Conservation (phyloP, 2,329 filamentous ascomycete species). For the Curvularia eragrostidis region DNA sequence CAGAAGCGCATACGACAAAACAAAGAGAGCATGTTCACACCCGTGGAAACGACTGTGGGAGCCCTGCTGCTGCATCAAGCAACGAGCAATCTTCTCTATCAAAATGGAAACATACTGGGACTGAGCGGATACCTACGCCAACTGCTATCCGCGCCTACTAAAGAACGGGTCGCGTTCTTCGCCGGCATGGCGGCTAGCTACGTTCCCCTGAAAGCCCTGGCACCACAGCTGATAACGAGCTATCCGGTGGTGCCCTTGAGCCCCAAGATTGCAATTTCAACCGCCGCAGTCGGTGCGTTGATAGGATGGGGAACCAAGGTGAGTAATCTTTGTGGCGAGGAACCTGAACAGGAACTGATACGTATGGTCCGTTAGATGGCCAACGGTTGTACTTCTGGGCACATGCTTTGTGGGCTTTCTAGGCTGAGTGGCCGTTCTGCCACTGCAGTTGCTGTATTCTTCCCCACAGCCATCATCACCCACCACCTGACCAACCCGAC, state of each 20-base stretch:
- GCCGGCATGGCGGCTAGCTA: conserved; percentile 56
- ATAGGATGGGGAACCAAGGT: conserved; percentile 63
- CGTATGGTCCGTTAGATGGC: conserved; percentile 24
- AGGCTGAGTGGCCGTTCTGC: conserved; percentile 59
- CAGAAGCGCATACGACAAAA: neutral
- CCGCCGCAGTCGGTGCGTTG: conserved; percentile 53
- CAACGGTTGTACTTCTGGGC: conserved; percentile 62
- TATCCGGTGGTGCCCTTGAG: conserved; percentile 51
- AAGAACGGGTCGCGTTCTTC: conserved; percentile 55
- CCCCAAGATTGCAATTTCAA: conserved; percentile 47
- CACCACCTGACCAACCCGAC: conserved; percentile 51
- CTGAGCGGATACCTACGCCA: conserved; percentile 57
- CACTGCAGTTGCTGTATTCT: conserved; percentile 52
- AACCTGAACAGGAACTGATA: conserved; percentile 14
- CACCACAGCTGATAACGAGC: conserved; percentile 55
- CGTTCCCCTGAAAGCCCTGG: conserved; percentile 50
- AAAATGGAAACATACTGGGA: conserved; percentile 61
- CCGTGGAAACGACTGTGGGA: conserved; percentile 59
- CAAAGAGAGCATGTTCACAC: conserved; percentile 57
- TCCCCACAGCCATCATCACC: conserved; percentile 42
- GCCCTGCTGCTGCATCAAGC: conserved; percentile 60
- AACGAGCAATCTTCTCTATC: conserved; percentile 57
- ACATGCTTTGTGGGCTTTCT: conserved; percentile 62
- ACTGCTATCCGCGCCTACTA: conserved; percentile 50
- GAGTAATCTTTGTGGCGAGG: conserved; percentile 8